Base-by-base conservation (phyloP, 441 rosid species). In the Jatropha podagrica region DNA sequence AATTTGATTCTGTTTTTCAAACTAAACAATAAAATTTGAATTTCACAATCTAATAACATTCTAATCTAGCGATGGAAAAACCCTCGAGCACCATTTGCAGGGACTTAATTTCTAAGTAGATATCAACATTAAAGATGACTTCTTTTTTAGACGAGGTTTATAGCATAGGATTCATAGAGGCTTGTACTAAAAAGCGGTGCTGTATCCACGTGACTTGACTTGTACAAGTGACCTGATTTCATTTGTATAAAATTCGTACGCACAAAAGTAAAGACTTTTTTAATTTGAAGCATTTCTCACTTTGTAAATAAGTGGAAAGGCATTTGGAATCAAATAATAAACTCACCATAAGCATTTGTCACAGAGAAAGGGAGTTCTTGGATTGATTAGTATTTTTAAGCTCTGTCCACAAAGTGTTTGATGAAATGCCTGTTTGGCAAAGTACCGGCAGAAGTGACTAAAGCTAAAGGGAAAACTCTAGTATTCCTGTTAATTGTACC, bases 361-460 rank as follows among this genome's bases (percentile, higher is more conserved):
- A 61, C 11, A 46, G 27, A 63, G 56, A 38, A 62, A 69, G 41
- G 71, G 56, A 23, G 20, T 67, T 67, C 38, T 67, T 20, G 37
- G 17, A 20, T 8, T 18, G 42, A 17, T 15, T 42, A 12, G 0
- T 49, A 38, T 7, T 4, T 26, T 44, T 26, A 20, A n/a, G 7
- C 27, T 8, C 7, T 20, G 27, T 11, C 51, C 32, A 38, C 63
- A 17, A 38, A 71, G 51, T 58, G n/a, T 27, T 54, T 41, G n/a
- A 67, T 14, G 32, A 67, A 65, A 41, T 58, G 72, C 32, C 60
- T 58, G 77, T 56, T 17, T 58, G 56, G 58, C 44, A 55, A 74
- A 74, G 71, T 27, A 55, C 71, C 23, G 44, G 55, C 71, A 74
- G 64, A 74, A 44, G 18, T 74, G 64, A 74, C 42, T 54, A 55